phyloP scores from a whole-genome alignment of 148 eudicot genomes.

The Spergularia marina region DNA sequence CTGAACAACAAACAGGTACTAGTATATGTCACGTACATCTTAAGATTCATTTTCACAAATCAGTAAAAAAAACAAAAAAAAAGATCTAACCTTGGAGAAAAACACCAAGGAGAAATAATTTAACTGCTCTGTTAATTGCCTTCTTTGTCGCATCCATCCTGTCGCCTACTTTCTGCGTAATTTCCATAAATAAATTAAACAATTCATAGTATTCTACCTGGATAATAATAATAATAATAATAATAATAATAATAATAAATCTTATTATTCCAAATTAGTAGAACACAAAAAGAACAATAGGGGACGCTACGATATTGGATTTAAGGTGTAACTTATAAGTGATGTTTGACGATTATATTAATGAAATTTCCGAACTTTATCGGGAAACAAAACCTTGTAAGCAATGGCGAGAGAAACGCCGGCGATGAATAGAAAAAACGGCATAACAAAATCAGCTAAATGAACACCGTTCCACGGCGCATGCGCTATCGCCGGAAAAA shows the following conservation, averaged over 20 bases:
- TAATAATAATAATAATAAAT: neutral
- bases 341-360: too few species aligned
- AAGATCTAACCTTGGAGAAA: conserved; percentile 68
- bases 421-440: conserved; percentile 81
- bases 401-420: conserved; percentile 78
- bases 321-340: too few species aligned
- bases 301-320: too few species aligned
- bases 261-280: neutral
- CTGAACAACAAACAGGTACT: neutral
- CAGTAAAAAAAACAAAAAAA: neutral
- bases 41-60: neutral
- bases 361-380: too few species aligned
- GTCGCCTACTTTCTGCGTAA: conserved; percentile 59
- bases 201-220: neutral
- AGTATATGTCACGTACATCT: neutral
- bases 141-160: conserved; percentile 64
- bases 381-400: conserved; percentile 48
- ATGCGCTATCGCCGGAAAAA: conserved; percentile 69
- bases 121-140: conserved; percentile 45
- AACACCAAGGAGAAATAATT: conserved; percentile 74
- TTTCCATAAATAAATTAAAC: neutral
- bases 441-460: conserved; percentile 90
- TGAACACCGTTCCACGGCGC: conserved; percentile 84
- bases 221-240: neutral
- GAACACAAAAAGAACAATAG: too few species aligned